Evolutionary conservation across 805 yeast species (phyloP).

Genomic region (Starmerella stigmatis): DNA sequence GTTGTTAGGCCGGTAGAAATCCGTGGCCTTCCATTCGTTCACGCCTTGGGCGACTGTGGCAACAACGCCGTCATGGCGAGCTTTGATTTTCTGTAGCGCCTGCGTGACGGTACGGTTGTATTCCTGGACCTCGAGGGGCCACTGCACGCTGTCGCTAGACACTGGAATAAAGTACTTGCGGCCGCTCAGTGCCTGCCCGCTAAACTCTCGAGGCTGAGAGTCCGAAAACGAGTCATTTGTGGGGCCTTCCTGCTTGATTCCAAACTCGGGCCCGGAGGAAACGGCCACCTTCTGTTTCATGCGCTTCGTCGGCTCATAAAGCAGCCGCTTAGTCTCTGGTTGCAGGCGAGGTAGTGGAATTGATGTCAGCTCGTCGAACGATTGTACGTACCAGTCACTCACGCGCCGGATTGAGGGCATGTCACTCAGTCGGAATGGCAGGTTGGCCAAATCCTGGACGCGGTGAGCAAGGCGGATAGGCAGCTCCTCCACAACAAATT

Average conservation of each 20-base stretch:
- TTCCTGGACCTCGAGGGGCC: constrained; percentile 65
- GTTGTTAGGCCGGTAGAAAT: constrained; percentile 44
- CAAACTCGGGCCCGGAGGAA: constrained; percentile 24
- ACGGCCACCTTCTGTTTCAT: constrained; percentile 20
- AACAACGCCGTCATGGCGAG: constrained; percentile 84
- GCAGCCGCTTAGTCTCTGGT: constrained; percentile 29
- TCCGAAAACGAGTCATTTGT: not conserved
- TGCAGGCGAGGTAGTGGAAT: constrained; percentile 49
- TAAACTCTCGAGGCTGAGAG: not conserved
- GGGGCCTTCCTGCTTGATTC: constrained; percentile 28
- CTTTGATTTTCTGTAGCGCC: constrained; percentile 58
- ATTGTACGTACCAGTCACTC: constrained; percentile 81
- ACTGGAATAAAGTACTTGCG: constrained; percentile 45
- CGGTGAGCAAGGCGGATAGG: constrained; percentile 80
- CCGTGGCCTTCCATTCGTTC: constrained; percentile 67
- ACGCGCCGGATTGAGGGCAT: constrained; percentile 71
- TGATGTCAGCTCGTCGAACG: constrained; percentile 65
- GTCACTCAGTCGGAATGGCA: constrained; percentile 63
- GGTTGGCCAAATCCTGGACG: constrained; percentile 68
- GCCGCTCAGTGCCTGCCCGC: constrained; percentile 4
- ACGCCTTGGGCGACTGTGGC: constrained; percentile 89
- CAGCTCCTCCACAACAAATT: constrained; percentile 73
- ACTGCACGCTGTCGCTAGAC: constrained; percentile 39
- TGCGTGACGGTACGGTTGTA: constrained; percentile 61
- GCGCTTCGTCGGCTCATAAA: constrained; percentile 24